These are phyloP conservation scores for Copromyces sp. DNA, from an alignment of 495 filamentous ascomycete genomes.

Conservation along the genomic window DNA sequence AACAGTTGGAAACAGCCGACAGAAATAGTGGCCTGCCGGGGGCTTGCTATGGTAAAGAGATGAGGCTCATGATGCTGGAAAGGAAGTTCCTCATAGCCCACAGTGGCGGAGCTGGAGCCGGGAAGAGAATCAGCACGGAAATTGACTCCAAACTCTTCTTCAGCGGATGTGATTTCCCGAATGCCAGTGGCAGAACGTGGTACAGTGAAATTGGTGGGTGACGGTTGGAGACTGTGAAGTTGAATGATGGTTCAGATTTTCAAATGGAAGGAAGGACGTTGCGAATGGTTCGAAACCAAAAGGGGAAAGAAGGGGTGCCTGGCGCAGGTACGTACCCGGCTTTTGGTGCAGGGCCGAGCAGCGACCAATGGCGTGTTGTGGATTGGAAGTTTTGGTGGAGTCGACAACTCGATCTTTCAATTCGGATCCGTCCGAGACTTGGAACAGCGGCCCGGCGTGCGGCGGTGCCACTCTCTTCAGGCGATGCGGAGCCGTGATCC, in stretches of 20 bases:
- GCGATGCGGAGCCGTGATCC: conserved; percentile 29
- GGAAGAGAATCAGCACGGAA: neutral
- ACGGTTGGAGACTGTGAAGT: neutral
- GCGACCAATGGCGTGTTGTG: neutral
- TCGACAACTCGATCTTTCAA: neutral
- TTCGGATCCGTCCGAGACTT: conserved; percentile 11
- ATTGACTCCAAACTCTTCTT: neutral
- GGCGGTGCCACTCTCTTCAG: conserved; percentile 23
- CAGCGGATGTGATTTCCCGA: neutral
- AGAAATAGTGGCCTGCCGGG: neutral
- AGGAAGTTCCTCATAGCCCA: neutral
- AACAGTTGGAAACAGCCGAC: neutral
- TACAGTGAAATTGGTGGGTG: neutral
- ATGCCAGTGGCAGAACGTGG: neutral
- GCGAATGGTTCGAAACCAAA: neutral
- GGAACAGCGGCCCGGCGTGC: conserved; percentile 27
- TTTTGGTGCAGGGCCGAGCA: neutral
- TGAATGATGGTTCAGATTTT: neutral
- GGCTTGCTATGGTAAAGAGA: neutral
- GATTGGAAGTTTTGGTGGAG: neutral
- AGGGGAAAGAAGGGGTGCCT: neutral
- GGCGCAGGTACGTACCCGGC: neutral
- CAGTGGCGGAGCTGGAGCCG: neutral
- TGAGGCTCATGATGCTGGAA: neutral
- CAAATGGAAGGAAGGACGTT: neutral